These are phyloP conservation scores for Cicer yamashitae DNA, from an alignment of 306 rosid species.

Conservation along the genomic window DNA sequence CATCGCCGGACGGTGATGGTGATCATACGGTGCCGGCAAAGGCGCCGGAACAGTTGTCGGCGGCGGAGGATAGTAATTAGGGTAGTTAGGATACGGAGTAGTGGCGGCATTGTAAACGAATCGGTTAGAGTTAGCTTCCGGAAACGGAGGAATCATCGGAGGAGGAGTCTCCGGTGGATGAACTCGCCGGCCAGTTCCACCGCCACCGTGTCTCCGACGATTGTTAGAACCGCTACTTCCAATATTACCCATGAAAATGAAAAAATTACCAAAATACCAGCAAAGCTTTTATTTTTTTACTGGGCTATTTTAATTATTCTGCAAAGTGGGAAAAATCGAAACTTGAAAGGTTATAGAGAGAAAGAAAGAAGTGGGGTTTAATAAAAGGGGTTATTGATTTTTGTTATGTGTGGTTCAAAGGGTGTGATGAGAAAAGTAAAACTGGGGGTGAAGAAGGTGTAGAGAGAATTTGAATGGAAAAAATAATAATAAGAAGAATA, in stretches of 20 bases:
- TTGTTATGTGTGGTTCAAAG: conserved; percentile 30
- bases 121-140: conserved; percentile 66
- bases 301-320: background rate
- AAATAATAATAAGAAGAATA: background rate
- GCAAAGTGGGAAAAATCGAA: conserved; percentile 7
- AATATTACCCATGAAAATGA: conserved; percentile 71
- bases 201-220: conserved; percentile 63
- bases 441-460: background rate
- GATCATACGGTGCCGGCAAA: conserved; percentile 78
- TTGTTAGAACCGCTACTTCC: conserved; percentile 63
- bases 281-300: background rate
- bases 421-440: background rate
- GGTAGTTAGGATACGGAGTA: conserved; percentile 72
- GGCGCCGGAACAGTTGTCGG: conserved; percentile 58
- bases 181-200: conserved; percentile 56
- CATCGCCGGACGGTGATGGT: conserved; percentile 67
- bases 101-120: conserved; percentile 65
- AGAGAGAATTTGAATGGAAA: background rate
- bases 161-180: conserved; percentile 68
- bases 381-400: background rate
- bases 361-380: background rate
- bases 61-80: conserved; percentile 67
- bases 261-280: conserved; percentile 19
- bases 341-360: conserved; percentile 11
- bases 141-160: conserved; percentile 40